phyloP scores from a whole-genome alignment of 305 asterid species.

The Fraxinus floribunda region DNA sequence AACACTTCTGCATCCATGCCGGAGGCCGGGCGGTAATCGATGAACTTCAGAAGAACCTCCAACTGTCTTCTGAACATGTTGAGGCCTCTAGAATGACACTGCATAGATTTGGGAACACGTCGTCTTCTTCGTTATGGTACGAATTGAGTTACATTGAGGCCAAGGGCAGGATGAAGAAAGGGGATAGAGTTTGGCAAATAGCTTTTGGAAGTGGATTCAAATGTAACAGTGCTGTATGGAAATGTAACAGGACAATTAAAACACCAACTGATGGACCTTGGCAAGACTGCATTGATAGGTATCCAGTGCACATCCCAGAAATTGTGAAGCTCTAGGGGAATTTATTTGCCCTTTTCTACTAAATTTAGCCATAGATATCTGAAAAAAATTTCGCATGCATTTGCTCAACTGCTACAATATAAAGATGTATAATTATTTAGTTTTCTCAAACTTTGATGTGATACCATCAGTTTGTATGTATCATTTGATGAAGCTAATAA shows the following conservation, averaged over 20 bases:
- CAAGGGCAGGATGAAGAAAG: not conserved
- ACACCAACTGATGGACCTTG: not conserved
- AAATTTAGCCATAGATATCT: not conserved
- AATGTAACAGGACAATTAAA: not conserved
- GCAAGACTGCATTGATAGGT: not conserved
- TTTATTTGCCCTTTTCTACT: not conserved
- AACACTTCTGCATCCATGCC: constrained; percentile 55
- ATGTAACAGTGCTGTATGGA: not conserved
- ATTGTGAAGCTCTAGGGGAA: not conserved
- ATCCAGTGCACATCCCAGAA: not conserved
- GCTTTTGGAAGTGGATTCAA: not conserved
- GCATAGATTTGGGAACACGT: constrained; percentile 49
- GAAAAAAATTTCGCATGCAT: not conserved
- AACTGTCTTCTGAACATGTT: constrained; percentile 49
- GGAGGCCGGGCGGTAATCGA: constrained; percentile 55
- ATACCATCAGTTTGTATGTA: not conserved
- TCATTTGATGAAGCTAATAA: not conserved
- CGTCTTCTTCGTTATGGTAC: constrained; percentile 54
- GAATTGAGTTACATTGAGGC: constrained; percentile 19
- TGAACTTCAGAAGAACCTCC: constrained; percentile 56
- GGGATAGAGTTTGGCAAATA: not conserved
- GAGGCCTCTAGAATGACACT: constrained; percentile 59
- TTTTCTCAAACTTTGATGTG: not conserved
- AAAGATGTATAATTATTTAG: not conserved
- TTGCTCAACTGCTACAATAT: not conserved